A percentile compares a stretch with the other conserved stretches of the same genome.
Evolutionary conservation across 352 stramenopile species (phyloP).

Genomic region (Phytophthora sp.): DNA sequence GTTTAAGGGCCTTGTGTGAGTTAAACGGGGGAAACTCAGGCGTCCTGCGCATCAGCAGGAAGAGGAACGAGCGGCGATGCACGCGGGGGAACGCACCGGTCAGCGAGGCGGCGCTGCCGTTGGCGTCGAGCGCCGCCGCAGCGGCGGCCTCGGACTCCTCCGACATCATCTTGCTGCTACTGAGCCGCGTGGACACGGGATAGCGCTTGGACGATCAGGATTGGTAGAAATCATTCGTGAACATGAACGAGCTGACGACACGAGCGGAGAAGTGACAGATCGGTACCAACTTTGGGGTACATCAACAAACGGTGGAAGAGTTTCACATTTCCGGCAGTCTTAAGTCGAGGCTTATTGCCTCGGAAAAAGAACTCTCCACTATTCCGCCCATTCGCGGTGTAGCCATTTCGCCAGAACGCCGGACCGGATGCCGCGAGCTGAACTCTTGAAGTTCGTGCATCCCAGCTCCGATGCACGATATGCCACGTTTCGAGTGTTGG

Average conservation of each 20-base stretch:
- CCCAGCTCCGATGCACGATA: no score
- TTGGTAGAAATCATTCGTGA: slow-evolving; percentile 27
- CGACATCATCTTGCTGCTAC: slow-evolving; percentile 37
- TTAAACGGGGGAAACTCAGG: slow-evolving; percentile 5
- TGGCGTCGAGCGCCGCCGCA: slow-evolving; percentile 1
- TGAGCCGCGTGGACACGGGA: slow-evolving; percentile 32
- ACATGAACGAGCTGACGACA: no score
- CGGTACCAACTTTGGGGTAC: no score
- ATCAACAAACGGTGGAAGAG: not conserved
- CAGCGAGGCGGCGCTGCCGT: slow-evolving; percentile 2
- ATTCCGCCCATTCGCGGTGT: no score
- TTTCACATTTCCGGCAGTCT: no score
- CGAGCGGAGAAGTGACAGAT: no score
- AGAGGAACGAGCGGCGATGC: slow-evolving; percentile 7
- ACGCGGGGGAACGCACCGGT: slow-evolving; percentile 25
- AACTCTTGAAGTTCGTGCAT: not conserved
- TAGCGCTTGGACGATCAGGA: slow-evolving; percentile 1
- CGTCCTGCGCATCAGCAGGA: slow-evolving; percentile 24
- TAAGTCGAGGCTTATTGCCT: no score
- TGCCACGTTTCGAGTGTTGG: no score
- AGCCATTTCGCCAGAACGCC: no score
- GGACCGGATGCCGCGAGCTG: not conserved
- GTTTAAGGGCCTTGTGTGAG: slow-evolving; percentile 17
- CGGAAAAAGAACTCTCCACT: no score
- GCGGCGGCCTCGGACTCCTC: slow-evolving; percentile 31